These are phyloP conservation scores for Stylosanthes scabra DNA, from an alignment of 331 rosid species.

Conservation along the genomic window DNA sequence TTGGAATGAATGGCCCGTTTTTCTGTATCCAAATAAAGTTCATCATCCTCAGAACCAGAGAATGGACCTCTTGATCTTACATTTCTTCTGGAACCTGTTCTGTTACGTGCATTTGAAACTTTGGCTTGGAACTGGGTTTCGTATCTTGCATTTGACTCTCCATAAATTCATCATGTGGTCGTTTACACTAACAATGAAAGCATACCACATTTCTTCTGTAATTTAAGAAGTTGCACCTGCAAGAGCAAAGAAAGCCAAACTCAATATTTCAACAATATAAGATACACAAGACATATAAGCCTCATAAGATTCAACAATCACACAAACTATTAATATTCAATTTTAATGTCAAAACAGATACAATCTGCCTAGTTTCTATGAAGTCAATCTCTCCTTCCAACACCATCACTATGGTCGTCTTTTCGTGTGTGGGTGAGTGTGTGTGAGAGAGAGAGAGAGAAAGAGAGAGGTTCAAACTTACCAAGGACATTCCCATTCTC, in stretches of 20 bases:
- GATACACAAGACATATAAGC: slow-evolving; percentile 8
- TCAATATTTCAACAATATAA: slow-evolving; percentile 22
- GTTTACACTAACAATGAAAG: slow-evolving; percentile 97
- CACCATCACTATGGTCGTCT: no score
- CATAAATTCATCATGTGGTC: slow-evolving; percentile 79
- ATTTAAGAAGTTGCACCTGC: slow-evolving; percentile 97
- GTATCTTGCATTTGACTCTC: slow-evolving; percentile 72
- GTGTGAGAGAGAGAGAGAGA: no score
- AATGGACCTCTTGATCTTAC: slow-evolving; percentile 47
- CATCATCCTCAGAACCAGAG: slow-evolving; percentile 68
- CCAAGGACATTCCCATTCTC: no score
- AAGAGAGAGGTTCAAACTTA: no score
- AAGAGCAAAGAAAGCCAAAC: slow-evolving; percentile 41
- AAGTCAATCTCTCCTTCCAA: no score
- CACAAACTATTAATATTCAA: background rate
- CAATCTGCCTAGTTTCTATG: no score
- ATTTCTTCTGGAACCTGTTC: slow-evolving; percentile 43
- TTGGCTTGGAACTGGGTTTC: slow-evolving; percentile 52
- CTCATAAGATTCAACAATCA: background rate
- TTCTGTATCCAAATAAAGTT: slow-evolving; percentile 56
- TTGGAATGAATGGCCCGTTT: slow-evolving; percentile 56
- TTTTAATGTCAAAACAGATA: background rate
- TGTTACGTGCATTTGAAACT: slow-evolving; percentile 36
- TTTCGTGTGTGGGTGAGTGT: no score
- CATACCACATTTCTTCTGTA: slow-evolving; percentile 92